phyloP scores from a whole-genome alignment of 78 protist genomes.

The Dictyostelium capitatum region DNA sequence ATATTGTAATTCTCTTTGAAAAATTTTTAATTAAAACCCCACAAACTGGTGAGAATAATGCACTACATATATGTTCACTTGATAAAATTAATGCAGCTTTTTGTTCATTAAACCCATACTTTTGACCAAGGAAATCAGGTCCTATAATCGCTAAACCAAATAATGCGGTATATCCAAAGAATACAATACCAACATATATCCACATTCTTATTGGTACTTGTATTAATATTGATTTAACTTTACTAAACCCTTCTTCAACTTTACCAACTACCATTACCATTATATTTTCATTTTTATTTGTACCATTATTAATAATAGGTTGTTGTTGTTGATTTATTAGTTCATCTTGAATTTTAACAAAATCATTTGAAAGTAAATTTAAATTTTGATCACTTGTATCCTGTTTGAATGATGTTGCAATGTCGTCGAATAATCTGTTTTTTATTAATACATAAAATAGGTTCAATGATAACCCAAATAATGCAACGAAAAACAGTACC shows the following conservation, averaged over 20 bases:
- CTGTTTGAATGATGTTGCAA: not conserved
- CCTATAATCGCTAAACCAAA: conserved; percentile 68
- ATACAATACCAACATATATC: conserved; percentile 55
- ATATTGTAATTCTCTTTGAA: not conserved
- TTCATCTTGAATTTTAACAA: not conserved
- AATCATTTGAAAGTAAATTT: not conserved
- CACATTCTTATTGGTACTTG: conserved; percentile 58
- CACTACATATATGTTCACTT: conserved; percentile 22
- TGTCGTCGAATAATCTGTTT: conserved; percentile 10
- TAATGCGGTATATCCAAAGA: conserved; percentile 63
- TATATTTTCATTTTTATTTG: not conserved
- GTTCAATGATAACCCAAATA: conserved; percentile 3
- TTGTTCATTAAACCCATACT: conserved; percentile 57
- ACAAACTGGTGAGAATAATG: conserved; percentile 41
- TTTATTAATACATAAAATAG: conserved; percentile 13
- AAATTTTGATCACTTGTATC: not conserved
- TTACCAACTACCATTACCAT: not conserved
- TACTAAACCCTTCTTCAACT: not conserved
- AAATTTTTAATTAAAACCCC: conserved; percentile 1
- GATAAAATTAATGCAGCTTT: conserved; percentile 54
- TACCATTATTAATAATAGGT: not conserved
- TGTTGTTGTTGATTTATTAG: not conserved
- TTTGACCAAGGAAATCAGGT: conserved; percentile 35
- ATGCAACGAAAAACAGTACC: conserved; percentile 26
- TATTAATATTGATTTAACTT: not conserved